Base-by-base conservation (phyloP, 1,139 yeast species). In the Candida sojae region DNA sequence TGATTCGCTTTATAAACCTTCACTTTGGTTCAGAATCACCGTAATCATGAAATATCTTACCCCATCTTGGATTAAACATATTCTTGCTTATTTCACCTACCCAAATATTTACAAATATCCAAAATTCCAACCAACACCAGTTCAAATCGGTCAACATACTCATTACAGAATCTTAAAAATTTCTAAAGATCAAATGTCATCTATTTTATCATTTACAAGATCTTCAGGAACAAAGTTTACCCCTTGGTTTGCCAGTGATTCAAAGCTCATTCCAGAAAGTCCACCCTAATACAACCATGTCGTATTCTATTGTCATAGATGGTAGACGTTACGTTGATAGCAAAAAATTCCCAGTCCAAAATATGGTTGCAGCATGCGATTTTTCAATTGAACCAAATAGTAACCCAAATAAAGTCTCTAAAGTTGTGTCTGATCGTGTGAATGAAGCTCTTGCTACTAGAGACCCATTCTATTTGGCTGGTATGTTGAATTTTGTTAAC, bases 311-410 rank as follows among this genome's bases (percentile, higher is more conserved):
- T 10, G 64, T 62, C 2, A 43, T 67, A 21, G 54, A 61, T 33
- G 73, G 71, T 2, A 57, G 75, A 43, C 49, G 70, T 33, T 68
- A 57, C 43, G 52, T 45, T 28, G 48, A 52, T 10, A 51, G 58
- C 42, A 47, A 49, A 31, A 52, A 53, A 34, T 67, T 59, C 49
- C 63, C 60, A 7, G 49, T 57, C 6, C 50, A 51, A 37, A 23
- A 25, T n/a, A 25, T 36, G 30, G 64, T 66, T 2, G 52, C 61
- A 2, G 58, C 54, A 1, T 40, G 51, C 0, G 47, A 48, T 1
- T 38, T 51, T 2, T 30, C 23, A 2, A 35, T 53, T n/a, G 59
- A 50, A 5, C 66, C 67, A 5, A 43, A 56, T 9, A 35, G 56
- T 6, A 44, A 48, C 4, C 45, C 55, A 29, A 38, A 48, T 7